Evolutionary conservation across 306 rosid species (phyloP), one percentile per base, ranked within the genome.

Genomic region (Crotalaria pallida): DNA sequence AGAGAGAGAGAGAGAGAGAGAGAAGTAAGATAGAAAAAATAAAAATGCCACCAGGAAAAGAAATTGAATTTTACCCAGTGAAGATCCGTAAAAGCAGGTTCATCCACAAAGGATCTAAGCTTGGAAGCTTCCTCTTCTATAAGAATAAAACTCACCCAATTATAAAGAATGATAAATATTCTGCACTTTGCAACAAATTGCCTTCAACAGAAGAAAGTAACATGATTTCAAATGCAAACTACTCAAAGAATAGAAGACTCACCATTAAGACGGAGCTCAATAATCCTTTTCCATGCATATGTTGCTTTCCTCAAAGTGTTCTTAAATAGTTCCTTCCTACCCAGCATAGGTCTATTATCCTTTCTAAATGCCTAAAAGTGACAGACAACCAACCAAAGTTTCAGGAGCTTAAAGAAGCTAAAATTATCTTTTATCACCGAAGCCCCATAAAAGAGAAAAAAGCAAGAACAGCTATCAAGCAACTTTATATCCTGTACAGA

Each of bases 31-130:
- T 21, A 23, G 47, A 1, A 50, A 62, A 56, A 10, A 50, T 8
- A 59, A 21, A 26, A 62, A 69, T 18, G 63, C 21, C 62, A 74
- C 8, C 33, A 62, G 57, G 33, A 77, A 31, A 67, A 59, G 12
- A 48, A 69, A 61, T 26, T 48, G 60, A 71, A 67, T 71, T 77
- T 58, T 82, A 94, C 99, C 99, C 99, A 94, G 76, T 94, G 99
- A 79, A 94, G 99, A 84, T 94, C 99, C 1, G 88, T 91, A 82
- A 83, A 94, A 52, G 97, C 83, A 50, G 96, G 95, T 58, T 94
- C 82, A 44, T 94, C 99, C 59, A 91, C 92, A 68, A 55, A 91
- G 67, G 74, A 77, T 84, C 99, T 87, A 31, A 94, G 86, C 80
- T 22, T 83, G 36, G 71, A 27, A 74, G 97, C 96, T 76, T 94